Conservation (phyloP, 2,329 filamentous ascomycete genomes). For the Pezicula rhizophila region DNA sequence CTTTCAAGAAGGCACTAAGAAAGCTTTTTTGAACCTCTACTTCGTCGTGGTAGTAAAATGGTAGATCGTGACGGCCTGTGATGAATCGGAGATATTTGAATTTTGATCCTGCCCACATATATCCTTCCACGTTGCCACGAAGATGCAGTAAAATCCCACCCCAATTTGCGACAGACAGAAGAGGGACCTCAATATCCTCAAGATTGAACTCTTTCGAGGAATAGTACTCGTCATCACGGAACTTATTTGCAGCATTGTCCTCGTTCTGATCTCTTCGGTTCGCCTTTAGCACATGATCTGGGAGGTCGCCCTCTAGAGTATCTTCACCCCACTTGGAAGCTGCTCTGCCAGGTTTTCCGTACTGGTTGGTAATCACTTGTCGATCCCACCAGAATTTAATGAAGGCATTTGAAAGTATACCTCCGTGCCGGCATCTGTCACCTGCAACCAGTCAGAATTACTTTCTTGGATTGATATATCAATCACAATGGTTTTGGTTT, state of each 20-base stretch:
- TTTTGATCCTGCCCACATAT: conserved; percentile 54
- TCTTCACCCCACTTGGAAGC: conserved; percentile 27
- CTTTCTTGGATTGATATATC: too few relatives aligned
- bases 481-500: conserved; percentile 18
- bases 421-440: conserved; percentile 53
- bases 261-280: conserved; percentile 42
- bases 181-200: conserved; percentile 60
- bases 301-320: conserved; percentile 51
- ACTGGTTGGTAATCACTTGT: conserved; percentile 61
- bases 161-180: conserved; percentile 65
- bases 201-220: conserved; percentile 45
- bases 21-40: conserved; percentile 63
- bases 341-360: conserved; percentile 45
- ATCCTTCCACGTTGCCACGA: conserved; percentile 64
- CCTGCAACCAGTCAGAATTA: conserved; percentile 10
- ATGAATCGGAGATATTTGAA: conserved; percentile 66
- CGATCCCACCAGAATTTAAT: conserved; percentile 62
- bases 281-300: conserved; percentile 41
- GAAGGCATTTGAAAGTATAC: conserved; percentile 50
- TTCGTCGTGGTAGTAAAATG: conserved; percentile 66
- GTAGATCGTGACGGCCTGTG: conserved; percentile 63
- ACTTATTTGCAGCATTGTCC: conserved; percentile 29
- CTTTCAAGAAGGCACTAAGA: conserved; percentile 65
- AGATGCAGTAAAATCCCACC: conserved; percentile 65
- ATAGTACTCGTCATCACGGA: conserved; percentile 13